These are phyloP conservation scores for Penicillium sp. DNA, from an alignment of 2,329 filamentous ascomycete species.

Conservation along the genomic window DNA sequence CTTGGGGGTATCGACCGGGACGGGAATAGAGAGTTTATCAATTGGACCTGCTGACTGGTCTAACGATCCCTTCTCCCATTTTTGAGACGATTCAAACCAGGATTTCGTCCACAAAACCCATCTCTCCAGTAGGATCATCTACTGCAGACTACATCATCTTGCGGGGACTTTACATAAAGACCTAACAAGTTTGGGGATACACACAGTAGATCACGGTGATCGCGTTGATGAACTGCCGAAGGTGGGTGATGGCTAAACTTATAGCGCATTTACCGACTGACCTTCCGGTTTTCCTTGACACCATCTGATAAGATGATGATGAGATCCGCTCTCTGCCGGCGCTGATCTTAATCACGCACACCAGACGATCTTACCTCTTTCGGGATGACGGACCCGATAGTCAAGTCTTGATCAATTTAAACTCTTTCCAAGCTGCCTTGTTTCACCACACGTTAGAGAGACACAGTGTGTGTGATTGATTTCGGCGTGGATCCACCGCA, in stretches of 20 bases:
- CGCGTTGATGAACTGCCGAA: not conserved
- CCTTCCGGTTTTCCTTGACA: not conserved
- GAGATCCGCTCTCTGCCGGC: constrained; percentile 2
- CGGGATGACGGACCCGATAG: not conserved
- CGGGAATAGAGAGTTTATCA: not conserved
- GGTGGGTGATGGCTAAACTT: not conserved
- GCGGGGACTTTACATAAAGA: not conserved
- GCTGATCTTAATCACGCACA: constrained; percentile 4
- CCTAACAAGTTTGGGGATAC: not conserved
- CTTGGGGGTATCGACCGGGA: not conserved
- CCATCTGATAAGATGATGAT: constrained; percentile 17
- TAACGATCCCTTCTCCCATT: not conserved
- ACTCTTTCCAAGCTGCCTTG: not conserved
- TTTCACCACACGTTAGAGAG: not conserved
- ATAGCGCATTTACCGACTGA: not conserved
- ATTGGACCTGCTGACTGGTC: no score
- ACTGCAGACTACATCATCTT: not conserved
- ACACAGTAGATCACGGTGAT: constrained; percentile 5
- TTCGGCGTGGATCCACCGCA: not conserved
- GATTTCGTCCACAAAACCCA: not conserved
- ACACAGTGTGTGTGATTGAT: not conserved
- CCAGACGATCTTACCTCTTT: not conserved
- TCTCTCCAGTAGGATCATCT: not conserved
- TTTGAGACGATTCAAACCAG: not conserved
- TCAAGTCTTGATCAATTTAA: constrained; percentile 7